phyloP scores from a whole-genome alignment of 2,329 filamentous ascomycete species.

The Diaporthe sp. region DNA sequence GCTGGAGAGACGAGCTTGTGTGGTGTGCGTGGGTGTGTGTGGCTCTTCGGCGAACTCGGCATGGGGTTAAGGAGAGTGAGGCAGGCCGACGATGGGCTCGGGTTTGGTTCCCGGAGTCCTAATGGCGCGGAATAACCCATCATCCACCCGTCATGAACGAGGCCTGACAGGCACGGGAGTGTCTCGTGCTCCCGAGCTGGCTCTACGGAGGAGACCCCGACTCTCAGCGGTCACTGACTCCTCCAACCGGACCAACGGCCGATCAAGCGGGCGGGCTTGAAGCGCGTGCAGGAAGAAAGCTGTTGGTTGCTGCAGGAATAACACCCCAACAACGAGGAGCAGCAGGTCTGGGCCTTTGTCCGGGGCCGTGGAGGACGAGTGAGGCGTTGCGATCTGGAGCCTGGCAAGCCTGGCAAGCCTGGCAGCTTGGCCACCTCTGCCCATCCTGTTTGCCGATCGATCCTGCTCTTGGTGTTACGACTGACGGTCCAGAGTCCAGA shows the following conservation, averaged over 20 bases:
- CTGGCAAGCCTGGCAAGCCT: no score
- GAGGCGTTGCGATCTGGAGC: constrained; percentile 19
- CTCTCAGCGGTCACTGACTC: neutral
- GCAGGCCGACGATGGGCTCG: constrained; percentile 23
- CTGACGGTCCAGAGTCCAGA: neutral
- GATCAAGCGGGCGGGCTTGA: neutral
- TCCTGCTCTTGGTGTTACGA: neutral
- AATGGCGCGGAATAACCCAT: constrained; percentile 9
- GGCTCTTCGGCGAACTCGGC: constrained; percentile 10
- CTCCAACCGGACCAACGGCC: constrained; percentile 9
- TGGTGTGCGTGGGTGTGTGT: constrained; percentile 11
- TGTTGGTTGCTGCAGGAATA: constrained; percentile 19
- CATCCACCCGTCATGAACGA: constrained; percentile 17
- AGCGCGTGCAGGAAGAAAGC: constrained; percentile 1
- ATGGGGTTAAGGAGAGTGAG: constrained; percentile 7
- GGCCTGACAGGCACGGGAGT: neutral
- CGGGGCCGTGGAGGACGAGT: constrained; percentile 30
- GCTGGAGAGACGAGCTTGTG: constrained; percentile 4
- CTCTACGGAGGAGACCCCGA: neutral
- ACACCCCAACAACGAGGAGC: neutral
- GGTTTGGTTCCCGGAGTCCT: constrained; percentile 10
- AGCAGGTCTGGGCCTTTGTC: constrained; percentile 22
- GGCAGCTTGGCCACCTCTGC: constrained; percentile 12
- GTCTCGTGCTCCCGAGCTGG: constrained; percentile 7
- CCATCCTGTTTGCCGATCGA: constrained; percentile 15